These are phyloP conservation scores for Citrus medica DNA, from an alignment of 345 rosid genomes.

Conservation along the genomic window DNA sequence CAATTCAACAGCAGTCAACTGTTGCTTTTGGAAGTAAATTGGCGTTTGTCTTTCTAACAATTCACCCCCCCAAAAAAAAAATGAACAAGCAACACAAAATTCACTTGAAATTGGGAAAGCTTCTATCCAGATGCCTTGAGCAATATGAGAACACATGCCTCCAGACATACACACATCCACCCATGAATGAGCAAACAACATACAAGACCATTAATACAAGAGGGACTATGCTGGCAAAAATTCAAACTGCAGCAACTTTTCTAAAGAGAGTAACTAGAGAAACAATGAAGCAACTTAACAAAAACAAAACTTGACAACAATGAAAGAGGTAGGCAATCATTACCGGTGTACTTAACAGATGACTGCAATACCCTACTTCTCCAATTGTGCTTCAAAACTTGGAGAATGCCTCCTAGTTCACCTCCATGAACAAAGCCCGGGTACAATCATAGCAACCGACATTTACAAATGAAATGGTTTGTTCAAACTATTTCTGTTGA, in stretches of 20 bases:
- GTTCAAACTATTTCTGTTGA: background rate
- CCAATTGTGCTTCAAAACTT: background rate
- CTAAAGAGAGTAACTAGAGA: background rate
- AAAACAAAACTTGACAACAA: background rate
- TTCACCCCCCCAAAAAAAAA: too few relatives aligned
- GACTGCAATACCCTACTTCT: background rate
- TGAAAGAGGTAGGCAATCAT: background rate
- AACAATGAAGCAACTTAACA: background rate
- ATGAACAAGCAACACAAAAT: too few relatives aligned
- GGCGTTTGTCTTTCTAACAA: too few relatives aligned
- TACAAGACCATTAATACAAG: background rate
- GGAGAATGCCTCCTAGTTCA: background rate
- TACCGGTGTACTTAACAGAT: slow-evolving; percentile 1
- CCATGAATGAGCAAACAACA: background rate
- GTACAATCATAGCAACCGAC: background rate
- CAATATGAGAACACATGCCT: background rate
- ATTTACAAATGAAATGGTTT: background rate
- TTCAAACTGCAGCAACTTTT: background rate
- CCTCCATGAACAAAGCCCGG: background rate
- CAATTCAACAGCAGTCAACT: too few relatives aligned
- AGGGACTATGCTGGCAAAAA: background rate
- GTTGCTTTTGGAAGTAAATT: too few relatives aligned
- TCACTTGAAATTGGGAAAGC: background rate
- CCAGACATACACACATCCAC: background rate
- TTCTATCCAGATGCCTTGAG: background rate